Evolutionary conservation across 2,329 filamentous ascomycete genomes (phyloP).

Genomic region (Fusarium buxicola): DNA sequence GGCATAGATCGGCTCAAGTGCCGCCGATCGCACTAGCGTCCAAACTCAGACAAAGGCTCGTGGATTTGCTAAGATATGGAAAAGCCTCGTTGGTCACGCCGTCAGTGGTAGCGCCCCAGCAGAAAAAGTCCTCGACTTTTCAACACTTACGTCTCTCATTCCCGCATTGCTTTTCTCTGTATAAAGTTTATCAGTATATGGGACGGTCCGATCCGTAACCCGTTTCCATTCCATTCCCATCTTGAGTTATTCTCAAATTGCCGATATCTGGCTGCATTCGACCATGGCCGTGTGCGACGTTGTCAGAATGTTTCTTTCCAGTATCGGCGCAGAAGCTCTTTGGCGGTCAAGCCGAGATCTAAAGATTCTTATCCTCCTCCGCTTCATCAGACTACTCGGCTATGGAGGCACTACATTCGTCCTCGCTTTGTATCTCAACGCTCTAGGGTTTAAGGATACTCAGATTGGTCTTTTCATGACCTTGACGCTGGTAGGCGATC

Average conservation of each 20-base stretch:
- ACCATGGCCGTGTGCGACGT: constrained; percentile 21
- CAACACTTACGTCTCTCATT: too few relatives aligned
- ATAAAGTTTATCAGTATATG: not conserved
- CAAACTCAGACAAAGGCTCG: too few relatives aligned
- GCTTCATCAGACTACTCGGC: constrained; percentile 36
- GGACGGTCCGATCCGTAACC: not conserved
- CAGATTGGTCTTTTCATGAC: constrained; percentile 42
- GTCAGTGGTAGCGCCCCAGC: not conserved
- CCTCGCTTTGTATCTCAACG: constrained; percentile 38
- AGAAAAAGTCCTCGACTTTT: not conserved
- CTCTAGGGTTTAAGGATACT: constrained; percentile 30
- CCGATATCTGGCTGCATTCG: not conserved
- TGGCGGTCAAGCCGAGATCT: constrained; percentile 37
- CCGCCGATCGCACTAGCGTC: too few relatives aligned
- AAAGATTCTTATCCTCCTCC: constrained; percentile 36
- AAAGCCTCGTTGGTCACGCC: not conserved
- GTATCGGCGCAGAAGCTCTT: constrained; percentile 33
- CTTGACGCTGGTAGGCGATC: constrained; percentile 36
- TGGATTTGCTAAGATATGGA: too few relatives aligned
- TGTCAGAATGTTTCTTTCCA: constrained; percentile 18
- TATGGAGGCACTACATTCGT: constrained; percentile 40
- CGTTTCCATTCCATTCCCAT: not conserved
- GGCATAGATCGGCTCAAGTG: too few relatives aligned
- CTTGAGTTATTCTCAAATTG: not conserved
- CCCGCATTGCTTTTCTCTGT: not conserved